phyloP scores from a whole-genome alignment of 2,329 filamentous ascomycete species.

The Cladosporium sp. region DNA sequence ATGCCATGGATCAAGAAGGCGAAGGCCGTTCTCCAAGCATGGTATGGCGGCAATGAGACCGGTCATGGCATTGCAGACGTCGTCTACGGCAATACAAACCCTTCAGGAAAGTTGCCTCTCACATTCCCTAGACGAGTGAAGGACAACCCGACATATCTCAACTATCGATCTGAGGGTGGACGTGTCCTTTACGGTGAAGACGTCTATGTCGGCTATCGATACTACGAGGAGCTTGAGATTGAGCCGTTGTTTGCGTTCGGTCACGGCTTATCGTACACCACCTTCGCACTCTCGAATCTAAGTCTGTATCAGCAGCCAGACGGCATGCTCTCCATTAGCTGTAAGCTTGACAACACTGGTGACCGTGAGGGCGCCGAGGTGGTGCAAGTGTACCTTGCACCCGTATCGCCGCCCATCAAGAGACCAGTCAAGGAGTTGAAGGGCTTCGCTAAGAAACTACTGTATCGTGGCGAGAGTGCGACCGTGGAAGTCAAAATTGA shows the following conservation, averaged over 20 bases:
- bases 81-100: conserved; percentile 7
- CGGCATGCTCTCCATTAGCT: conserved; percentile 39
- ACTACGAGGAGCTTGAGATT: conserved; percentile 11
- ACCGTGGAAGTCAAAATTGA: conserved; percentile 57
- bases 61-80: conserved; percentile 11
- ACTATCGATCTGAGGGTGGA: conserved; percentile 51
- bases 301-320: not conserved
- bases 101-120: conserved; percentile 11
- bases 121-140: conserved; percentile 21
- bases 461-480: conserved; percentile 56
- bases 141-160: conserved; percentile 63
- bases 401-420: conserved; percentile 58
- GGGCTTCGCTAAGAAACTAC: conserved; percentile 61
- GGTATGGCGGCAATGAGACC: conserved; percentile 15
- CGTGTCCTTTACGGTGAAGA: conserved; percentile 12
- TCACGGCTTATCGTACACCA: conserved; percentile 11
- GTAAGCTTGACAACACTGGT: conserved; percentile 56
- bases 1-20: conserved; percentile 67
- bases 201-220: conserved; percentile 12
- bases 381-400: conserved; percentile 64
- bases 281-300: conserved; percentile 6
- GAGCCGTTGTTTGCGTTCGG: conserved; percentile 10
- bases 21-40: conserved; percentile 57
- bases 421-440: conserved; percentile 68
- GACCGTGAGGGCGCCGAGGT: conserved; percentile 56